Conservation (phyloP, 2,329 filamentous ascomycete genomes). For the Cordyceps militaris region DNA sequence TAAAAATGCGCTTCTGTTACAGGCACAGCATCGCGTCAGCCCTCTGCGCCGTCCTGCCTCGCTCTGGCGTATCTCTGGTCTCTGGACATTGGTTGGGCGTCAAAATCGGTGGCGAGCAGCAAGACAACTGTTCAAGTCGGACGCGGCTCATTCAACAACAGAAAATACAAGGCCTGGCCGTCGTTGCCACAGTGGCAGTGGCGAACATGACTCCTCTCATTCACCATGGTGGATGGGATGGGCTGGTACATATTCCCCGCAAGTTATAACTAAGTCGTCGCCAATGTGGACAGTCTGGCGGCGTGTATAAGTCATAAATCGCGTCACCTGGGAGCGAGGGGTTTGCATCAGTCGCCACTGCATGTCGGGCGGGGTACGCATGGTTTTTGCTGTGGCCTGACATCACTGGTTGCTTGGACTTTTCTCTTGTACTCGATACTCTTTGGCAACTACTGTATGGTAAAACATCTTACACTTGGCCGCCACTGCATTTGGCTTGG, state of each 20-base stretch:
- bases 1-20: too few species aligned
- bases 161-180: too few species aligned
- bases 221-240: too few species aligned
- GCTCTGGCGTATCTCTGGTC: background rate
- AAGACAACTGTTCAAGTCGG: background rate
- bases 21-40: too few species aligned
- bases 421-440: background rate
- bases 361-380: background rate
- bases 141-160: background rate
- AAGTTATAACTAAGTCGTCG: background rate
- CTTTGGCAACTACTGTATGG: background rate
- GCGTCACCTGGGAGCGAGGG: background rate
- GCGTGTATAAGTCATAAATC: background rate
- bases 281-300: background rate
- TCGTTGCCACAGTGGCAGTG: too few species aligned
- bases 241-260: background rate
- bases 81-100: background rate
- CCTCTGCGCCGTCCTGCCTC: too few species aligned
- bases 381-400: background rate
- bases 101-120: background rate
- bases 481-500: conserved; percentile 7
- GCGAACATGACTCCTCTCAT: conserved; percentile 5
- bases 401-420: background rate
- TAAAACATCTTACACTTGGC: background rate
- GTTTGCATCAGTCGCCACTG: background rate